phyloP scores from a whole-genome alignment of 2,329 filamentous ascomycete genomes.

The Domatiomyces globalis region DNA sequence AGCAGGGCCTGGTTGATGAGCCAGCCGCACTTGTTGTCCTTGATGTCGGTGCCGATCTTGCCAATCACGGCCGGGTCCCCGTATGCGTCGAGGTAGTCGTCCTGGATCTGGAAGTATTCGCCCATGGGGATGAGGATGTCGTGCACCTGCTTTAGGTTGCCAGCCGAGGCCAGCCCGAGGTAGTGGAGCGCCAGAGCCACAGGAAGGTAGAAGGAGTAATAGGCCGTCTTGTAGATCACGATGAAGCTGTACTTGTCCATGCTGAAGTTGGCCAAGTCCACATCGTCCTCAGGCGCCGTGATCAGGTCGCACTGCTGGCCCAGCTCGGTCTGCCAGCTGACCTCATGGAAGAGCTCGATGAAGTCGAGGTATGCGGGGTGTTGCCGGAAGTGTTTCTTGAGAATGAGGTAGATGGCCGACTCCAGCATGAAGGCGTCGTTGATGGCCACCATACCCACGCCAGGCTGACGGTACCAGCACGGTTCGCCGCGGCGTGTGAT shows the following conservation, averaged over 20 bases:
- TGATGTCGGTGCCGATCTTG: conserved; percentile 97
- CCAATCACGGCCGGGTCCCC: conserved; percentile 84
- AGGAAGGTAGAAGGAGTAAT: conserved; percentile 97
- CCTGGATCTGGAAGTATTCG: conserved; percentile 98
- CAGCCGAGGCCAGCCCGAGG: conserved; percentile 66
- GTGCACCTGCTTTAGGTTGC: conserved; percentile 79
- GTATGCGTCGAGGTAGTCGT: conserved; percentile 98
- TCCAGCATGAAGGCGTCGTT: conserved; percentile 98
- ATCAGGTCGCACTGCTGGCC: conserved; percentile 90
- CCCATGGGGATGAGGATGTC: conserved; percentile 92
- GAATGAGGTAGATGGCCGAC: conserved; percentile 71
- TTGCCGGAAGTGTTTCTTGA: conserved; percentile 84
- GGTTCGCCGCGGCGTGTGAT: conserved; percentile 88
- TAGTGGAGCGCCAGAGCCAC: conserved; percentile 82
- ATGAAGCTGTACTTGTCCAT: conserved; percentile 95
- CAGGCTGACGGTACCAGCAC: conserved; percentile 87
- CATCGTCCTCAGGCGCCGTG: conserved; percentile 84
- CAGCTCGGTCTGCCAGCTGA: conserved; percentile 83
- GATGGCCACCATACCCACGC: conserved; percentile 91
- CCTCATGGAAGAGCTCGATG: conserved; percentile 91
- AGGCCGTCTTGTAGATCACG: conserved; percentile 98
- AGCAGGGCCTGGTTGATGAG: conserved; percentile 86
- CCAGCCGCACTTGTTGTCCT: conserved; percentile 99
- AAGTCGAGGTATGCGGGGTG: conserved; percentile 84
- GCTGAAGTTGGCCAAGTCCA: conserved; percentile 90